Conservation (phyloP, 495 filamentous ascomycete species). For the Clohesyomyces aquaticus region DNA sequence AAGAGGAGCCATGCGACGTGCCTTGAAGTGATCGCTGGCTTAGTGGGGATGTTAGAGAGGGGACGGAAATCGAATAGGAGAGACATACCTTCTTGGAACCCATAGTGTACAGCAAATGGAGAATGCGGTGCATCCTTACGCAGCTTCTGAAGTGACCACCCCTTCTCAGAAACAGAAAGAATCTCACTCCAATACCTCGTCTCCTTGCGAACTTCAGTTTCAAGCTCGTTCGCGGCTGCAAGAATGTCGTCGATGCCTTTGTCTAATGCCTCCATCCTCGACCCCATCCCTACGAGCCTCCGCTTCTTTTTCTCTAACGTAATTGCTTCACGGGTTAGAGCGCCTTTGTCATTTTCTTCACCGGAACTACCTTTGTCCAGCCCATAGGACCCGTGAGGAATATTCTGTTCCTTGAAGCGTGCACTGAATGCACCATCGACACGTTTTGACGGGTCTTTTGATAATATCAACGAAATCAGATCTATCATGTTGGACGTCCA, state of each 20-base stretch:
- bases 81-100: conserved; percentile 71
- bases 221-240: conserved; percentile 70
- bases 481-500: conserved; percentile 73
- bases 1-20: conserved; percentile 76
- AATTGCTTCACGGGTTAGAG: conserved; percentile 43
- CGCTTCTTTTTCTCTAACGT: conserved; percentile 56
- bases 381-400: conserved; percentile 77
- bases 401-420: conserved; percentile 57
- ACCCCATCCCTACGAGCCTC: conserved; percentile 68
- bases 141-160: conserved; percentile 79
- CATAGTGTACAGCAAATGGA: conserved; percentile 81
- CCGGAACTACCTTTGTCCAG: conserved; percentile 67
- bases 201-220: conserved; percentile 75
- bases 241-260: conserved; percentile 73
- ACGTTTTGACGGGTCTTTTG: conserved; percentile 70
- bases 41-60: conserved; percentile 17
- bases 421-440: conserved; percentile 71
- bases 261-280: conserved; percentile 75
- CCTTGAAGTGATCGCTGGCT: conserved; percentile 74
- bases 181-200: conserved; percentile 87
- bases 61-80: not conserved
- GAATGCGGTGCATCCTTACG: conserved; percentile 66
- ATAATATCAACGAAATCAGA: conserved; percentile 80
- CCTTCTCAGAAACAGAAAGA: conserved; percentile 73
- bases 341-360: conserved; percentile 49